These are phyloP conservation scores for Turritis glabra DNA, from an alignment of 345 rosid species.

Conservation along the genomic window DNA sequence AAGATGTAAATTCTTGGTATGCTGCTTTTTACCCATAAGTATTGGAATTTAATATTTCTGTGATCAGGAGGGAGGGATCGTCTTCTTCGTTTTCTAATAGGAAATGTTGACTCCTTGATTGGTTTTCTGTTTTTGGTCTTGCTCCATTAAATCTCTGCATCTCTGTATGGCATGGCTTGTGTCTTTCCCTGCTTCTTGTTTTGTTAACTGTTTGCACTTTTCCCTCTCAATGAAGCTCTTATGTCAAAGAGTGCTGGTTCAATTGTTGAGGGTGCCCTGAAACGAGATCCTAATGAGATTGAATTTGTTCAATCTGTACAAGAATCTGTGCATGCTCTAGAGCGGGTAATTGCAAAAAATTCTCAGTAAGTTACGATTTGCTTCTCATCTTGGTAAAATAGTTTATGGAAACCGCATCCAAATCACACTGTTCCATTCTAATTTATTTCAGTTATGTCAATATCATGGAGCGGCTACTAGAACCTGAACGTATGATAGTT, in stretches of 20 bases:
- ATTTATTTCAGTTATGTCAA: slow-evolving; percentile 76
- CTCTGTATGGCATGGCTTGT: slow-evolving; percentile 4
- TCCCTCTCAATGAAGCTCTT: slow-evolving; percentile 67
- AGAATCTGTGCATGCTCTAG: slow-evolving; percentile 95
- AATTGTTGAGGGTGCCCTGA: slow-evolving; percentile 81
- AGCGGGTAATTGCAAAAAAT: slow-evolving; percentile 97
- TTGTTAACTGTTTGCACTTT: slow-evolving; percentile 30
- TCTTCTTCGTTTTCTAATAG: neutral
- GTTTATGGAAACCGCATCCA: slow-evolving; percentile 10
- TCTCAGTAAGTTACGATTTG: slow-evolving; percentile 71
- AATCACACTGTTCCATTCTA: slow-evolving; percentile 28
- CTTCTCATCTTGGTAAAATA: slow-evolving; percentile 34
- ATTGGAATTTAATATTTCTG: neutral
- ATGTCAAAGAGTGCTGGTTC: slow-evolving; percentile 99
- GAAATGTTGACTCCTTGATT: neutral
- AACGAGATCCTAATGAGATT: slow-evolving; percentile 93
- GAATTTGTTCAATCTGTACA: slow-evolving; percentile 95
- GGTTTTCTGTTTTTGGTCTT: slow-evolving; percentile 2
- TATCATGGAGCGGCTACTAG: slow-evolving; percentile 92
- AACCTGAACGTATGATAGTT: slow-evolving; percentile 89
- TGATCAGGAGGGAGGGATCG: neutral
- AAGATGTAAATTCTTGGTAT: neutral
- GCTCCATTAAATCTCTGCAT: neutral
- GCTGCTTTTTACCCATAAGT: neutral
- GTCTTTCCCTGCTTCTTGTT: slow-evolving; percentile 25